Evolutionary conservation across 345 rosid species (phyloP), one percentile per base, ranked within the genome.

Genomic region (Cardamine occulta): DNA sequence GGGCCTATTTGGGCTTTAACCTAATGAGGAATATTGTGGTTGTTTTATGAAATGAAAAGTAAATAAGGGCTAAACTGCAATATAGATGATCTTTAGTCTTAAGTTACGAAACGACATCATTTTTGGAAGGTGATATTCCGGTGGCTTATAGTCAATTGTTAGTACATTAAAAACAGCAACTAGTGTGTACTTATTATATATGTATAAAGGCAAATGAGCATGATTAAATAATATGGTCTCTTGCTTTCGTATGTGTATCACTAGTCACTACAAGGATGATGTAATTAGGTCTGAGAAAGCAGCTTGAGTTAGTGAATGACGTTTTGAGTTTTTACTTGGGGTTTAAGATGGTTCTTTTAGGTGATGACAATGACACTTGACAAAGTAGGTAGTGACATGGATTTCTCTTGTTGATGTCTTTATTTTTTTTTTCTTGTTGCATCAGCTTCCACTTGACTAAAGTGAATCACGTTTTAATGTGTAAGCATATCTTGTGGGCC

Each of bases 341-440:
- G 37, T 62, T 62, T 26, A 47, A 68, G 85, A 69, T 62, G 81
- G 76, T 74, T 78, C 74, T 42, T 70, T 76, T 78, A 31, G 78
- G 78, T 53, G 83, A 74, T 83, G 86, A 81, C 24, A 70, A 34
- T 79, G 89, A 83, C 82, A 76, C 67, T 64, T 60, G 47, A 68
- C 32, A 63, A 76, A 80, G 84, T 79, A 80, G 87, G 26, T 76
- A 78, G 73, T 79, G 89, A 80, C 84, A 60, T 44, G 80, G 82
- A 80, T 67, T 72, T 79, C 65, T 61, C 72, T 63, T 72, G 74
- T 83, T 83, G 76, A 74, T 70, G 76, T 80, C 75, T 72, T 59
- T 77, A 13, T 72, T 75, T 32, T 73, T 51, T 51, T 59, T 68
- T 21, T 1, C 8, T 69, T 80, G 59, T 63, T 76, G 51, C 84